These are phyloP conservation scores for Hyphodiscus hymeniophilus DNA, from an alignment of 495 filamentous ascomycete genomes.

Conservation along the genomic window DNA sequence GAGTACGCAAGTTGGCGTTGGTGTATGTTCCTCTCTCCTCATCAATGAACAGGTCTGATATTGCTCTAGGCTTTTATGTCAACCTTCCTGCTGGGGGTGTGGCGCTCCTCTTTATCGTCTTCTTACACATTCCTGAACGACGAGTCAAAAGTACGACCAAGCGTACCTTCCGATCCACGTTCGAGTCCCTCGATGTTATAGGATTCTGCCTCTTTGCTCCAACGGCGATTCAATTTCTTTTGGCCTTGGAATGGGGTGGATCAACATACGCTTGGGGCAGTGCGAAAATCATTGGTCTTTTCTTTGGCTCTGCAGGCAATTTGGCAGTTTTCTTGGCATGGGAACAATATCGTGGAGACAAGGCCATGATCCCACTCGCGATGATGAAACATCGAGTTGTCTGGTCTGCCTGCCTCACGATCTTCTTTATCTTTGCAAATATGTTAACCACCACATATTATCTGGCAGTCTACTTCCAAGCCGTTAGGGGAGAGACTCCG, in stretches of 20 bases:
- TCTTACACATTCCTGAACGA: conserved; percentile 40
- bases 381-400: conserved; percentile 22
- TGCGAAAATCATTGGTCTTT: conserved; percentile 29
- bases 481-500: conserved; percentile 47
- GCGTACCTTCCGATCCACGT: not conserved
- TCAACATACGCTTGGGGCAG: conserved; percentile 33
- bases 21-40: conserved; percentile 24
- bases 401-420: conserved; percentile 25
- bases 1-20: conserved; percentile 41
- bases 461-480: conserved; percentile 82
- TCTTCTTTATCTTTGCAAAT: conserved; percentile 11
- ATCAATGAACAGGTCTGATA: not conserved
- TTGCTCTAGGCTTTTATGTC: conserved; percentile 47
- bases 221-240: conserved; percentile 29
- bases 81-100: conserved; percentile 52
- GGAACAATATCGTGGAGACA: conserved; percentile 36
- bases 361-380: conserved; percentile 40
- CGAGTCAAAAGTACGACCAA: not conserved
- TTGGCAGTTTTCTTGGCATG: conserved; percentile 35
- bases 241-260: conserved; percentile 42
- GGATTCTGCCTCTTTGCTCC: conserved; percentile 35
- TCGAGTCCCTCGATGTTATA: conserved; percentile 40
- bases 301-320: conserved; percentile 37
- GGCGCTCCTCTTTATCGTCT: conserved; percentile 34
- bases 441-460: conserved; percentile 39